phyloP scores from a whole-genome alignment of 148 eudicot genomes.

The Rhododendron griersonianum region DNA sequence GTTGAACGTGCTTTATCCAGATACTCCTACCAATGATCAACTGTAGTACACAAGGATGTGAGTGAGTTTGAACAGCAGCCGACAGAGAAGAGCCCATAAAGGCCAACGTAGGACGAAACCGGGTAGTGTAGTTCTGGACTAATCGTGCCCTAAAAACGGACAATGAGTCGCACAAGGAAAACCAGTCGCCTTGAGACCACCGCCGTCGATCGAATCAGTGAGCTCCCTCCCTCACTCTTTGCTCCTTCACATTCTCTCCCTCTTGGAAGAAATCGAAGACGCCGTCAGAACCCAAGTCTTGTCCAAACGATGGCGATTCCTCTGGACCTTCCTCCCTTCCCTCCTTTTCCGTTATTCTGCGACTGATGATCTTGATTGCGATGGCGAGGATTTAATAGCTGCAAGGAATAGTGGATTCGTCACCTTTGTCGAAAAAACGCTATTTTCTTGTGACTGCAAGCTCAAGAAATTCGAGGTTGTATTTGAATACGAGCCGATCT shows the following conservation, averaged over 20 bases:
- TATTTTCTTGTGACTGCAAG: background rate
- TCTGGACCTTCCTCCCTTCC: constrained; percentile 1
- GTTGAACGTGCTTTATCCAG: no score
- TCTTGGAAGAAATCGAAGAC: background rate
- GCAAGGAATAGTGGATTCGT: background rate
- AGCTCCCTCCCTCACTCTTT: background rate
- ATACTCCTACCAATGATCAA: no score
- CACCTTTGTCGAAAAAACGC: background rate
- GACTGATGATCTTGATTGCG: background rate
- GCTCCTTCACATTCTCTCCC: constrained; percentile 3
- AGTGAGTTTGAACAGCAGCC: no score
- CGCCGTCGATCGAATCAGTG: background rate
- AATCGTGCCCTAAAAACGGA: no score
- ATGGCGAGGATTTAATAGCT: background rate
- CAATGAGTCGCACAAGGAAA: background rate
- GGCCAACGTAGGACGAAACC: no score
- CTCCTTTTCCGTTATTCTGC: background rate
- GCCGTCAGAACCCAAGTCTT: background rate
- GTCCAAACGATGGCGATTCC: background rate
- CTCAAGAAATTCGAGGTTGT: background rate
- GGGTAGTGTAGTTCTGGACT: no score
- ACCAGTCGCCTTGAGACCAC: background rate
- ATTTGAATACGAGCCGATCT: background rate
- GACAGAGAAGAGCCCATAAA: no score
- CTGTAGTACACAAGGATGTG: no score